A percentile compares a stretch with the other conserved stretches of the same genome.
Conservation (phyloP, 257 asterid genomes). For the Buddleja alternifolia region DNA sequence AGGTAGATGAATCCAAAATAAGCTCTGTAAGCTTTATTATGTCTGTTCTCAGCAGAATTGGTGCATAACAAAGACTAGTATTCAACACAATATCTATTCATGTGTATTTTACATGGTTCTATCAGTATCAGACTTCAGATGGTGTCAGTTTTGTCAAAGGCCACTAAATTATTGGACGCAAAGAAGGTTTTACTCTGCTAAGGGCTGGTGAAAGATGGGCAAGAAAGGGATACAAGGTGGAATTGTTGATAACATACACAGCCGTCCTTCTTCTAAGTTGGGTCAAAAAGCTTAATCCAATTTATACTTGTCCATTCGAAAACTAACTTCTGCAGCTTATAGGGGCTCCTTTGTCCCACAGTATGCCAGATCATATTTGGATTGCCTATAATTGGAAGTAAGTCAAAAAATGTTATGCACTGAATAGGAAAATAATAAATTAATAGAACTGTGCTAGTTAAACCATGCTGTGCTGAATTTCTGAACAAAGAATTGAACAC, state of each 20-base stretch:
- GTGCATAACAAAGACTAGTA: neutral
- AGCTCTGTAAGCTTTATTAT: neutral
- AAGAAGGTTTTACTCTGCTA: neutral
- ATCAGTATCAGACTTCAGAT: neutral
- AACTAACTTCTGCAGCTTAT: slow-evolving; percentile 6
- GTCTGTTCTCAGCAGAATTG: neutral
- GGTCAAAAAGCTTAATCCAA: neutral
- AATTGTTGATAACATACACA: neutral
- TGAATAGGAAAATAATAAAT: neutral
- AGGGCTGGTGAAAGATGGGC: neutral
- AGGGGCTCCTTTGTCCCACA: neutral
- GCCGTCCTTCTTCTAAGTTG: neutral
- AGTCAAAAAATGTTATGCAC: neutral
- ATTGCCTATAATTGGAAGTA: slow-evolving; percentile 9
- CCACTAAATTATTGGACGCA: slow-evolving; percentile 1
- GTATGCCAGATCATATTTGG: neutral
- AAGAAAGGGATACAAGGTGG: neutral
- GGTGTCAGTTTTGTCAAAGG: neutral
- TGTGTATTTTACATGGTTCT: neutral
- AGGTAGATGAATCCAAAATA: neutral
- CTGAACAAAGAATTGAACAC: neutral
- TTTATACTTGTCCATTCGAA: neutral
- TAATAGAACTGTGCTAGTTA: neutral
- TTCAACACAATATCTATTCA: neutral
- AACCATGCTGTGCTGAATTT: neutral